Conservation (phyloP, 2,329 filamentous ascomycete species). For the Penicillium sp. region DNA sequence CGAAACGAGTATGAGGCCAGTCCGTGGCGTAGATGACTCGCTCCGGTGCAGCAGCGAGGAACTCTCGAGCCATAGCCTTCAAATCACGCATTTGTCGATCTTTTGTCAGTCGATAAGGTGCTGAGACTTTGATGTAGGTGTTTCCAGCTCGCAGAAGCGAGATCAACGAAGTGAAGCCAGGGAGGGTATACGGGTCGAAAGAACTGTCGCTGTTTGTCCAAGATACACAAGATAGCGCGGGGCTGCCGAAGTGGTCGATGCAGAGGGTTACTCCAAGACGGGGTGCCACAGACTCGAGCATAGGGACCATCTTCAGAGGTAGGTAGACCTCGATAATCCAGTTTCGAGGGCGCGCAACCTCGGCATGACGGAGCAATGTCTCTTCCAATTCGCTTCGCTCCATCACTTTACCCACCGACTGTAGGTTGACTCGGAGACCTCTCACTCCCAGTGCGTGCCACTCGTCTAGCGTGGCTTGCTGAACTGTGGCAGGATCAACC, state of each 20-base stretch:
- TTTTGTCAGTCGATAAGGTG: slow-evolving; percentile 57
- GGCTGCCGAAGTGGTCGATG: slow-evolving; percentile 63
- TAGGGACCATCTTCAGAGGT: slow-evolving; percentile 52
- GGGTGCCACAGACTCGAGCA: slow-evolving; percentile 54
- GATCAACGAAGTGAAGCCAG: slow-evolving; percentile 54
- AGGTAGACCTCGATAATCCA: slow-evolving; percentile 65
- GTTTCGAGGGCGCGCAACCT: slow-evolving; percentile 51
- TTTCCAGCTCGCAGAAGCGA: slow-evolving; percentile 50
- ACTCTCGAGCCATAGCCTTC: slow-evolving; percentile 52
- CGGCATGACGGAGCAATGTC: slow-evolving; percentile 52
- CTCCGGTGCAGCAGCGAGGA: slow-evolving; percentile 49
- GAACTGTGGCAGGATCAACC: slow-evolving; percentile 53
- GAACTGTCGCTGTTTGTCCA: slow-evolving; percentile 16
- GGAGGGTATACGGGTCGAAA: slow-evolving; percentile 49
- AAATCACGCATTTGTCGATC: slow-evolving; percentile 50
- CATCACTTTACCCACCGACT: slow-evolving; percentile 53
- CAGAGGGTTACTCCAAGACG: slow-evolving; percentile 56
- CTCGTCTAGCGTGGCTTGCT: slow-evolving; percentile 44
- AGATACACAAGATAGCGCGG: slow-evolving; percentile 36
- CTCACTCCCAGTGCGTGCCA: slow-evolving; percentile 63
- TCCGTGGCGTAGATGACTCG: slow-evolving; percentile 62
- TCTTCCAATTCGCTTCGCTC: slow-evolving; percentile 44
- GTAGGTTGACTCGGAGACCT: slow-evolving; percentile 62
- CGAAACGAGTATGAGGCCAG: slow-evolving; percentile 66
- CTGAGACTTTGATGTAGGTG: slow-evolving; percentile 62